phyloP scores from a whole-genome alignment of 176 grass and related monocot genomes.

The Guadua angustifolia region DNA sequence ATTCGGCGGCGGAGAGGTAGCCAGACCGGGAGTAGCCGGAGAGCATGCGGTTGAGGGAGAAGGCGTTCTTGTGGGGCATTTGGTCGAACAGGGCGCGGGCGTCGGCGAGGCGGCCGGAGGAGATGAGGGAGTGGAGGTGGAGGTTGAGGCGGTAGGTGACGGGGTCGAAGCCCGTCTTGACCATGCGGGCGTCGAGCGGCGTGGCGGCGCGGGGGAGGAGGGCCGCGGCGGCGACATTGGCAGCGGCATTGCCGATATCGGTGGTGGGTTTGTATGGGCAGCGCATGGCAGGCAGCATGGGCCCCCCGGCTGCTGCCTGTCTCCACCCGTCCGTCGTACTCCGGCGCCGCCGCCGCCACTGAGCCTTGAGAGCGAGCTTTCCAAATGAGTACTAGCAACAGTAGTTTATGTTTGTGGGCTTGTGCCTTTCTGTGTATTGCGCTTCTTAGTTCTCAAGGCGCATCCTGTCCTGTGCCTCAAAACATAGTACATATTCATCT shows the following conservation, averaged over 20 bases:
- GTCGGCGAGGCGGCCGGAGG: constrained; percentile 30
- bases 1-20: constrained; percentile 39
- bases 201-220: constrained; percentile 4
- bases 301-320: no score
- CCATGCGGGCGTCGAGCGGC: constrained; percentile 47
- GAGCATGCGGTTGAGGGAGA: constrained; percentile 66
- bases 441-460: no score
- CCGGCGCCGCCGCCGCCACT: no score
- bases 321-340: no score
- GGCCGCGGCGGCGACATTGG: neutral
- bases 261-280: constrained; percentile 1
- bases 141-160: constrained; percentile 38
- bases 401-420: no score
- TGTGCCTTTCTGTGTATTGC: no score
- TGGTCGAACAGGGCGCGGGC: constrained; percentile 64
- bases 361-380: no score
- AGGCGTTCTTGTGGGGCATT: constrained; percentile 54
- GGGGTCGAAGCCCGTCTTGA: constrained; percentile 58
- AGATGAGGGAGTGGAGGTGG: constrained; percentile 31
- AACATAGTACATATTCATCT: no score
- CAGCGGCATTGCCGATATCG: neutral
- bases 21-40: constrained; percentile 52
- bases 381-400: no score
- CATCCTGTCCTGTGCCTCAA: no score
- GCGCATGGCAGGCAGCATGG: constrained; percentile 25